These are phyloP conservation scores for Fusarium ambrosium DNA, from an alignment of 2,329 filamentous ascomycete genomes.

Conservation along the genomic window DNA sequence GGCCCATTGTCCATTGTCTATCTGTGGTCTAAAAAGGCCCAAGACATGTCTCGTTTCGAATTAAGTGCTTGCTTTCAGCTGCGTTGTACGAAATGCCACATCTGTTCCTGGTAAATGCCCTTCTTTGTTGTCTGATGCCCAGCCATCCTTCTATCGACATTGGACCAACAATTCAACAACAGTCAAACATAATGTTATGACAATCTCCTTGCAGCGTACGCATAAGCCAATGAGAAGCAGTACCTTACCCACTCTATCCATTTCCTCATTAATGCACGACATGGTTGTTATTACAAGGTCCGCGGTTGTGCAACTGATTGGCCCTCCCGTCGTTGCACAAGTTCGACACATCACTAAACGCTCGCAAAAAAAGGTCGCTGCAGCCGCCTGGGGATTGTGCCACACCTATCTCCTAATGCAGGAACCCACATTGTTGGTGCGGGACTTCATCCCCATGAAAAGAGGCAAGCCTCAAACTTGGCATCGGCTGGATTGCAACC, in stretches of 20 bases:
- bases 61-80: constrained; percentile 13
- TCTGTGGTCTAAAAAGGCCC: not conserved
- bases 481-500: constrained; percentile 21
- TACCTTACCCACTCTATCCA: not conserved
- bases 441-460: constrained; percentile 12
- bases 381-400: constrained; percentile 21
- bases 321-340: constrained; percentile 30
- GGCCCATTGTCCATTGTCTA: constrained; percentile 6
- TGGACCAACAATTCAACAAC: not conserved
- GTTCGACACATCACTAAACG: constrained; percentile 31
- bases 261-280: constrained; percentile 13
- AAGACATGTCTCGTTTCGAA: constrained; percentile 38
- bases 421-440: constrained; percentile 39
- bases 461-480: constrained; percentile 30
- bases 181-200: not conserved
- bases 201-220: not conserved
- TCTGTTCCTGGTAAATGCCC: not conserved
- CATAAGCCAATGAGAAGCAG: constrained; percentile 24
- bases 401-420: constrained; percentile 42
- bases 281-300: constrained; percentile 15
- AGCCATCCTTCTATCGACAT: not conserved
- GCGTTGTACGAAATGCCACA: constrained; percentile 5
- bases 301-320: constrained; percentile 26
- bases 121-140: not conserved
- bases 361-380: constrained; percentile 13